Conservation (phyloP, 106 monocot genomes). For the Platanthera zijinensis region DNA sequence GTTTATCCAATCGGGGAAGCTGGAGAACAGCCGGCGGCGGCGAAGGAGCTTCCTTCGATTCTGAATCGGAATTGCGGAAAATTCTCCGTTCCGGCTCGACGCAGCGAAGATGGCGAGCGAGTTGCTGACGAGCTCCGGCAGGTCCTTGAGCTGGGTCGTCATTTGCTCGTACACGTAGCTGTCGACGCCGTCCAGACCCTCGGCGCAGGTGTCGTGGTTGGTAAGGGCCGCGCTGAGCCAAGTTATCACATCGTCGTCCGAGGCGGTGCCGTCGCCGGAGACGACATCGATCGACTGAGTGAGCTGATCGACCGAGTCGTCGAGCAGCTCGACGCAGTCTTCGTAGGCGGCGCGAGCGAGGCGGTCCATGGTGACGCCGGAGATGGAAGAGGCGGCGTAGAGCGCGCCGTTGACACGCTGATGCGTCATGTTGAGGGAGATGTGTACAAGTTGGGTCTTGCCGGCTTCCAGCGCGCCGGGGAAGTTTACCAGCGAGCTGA, state of each 20-base stretch:
- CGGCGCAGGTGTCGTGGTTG: slow-evolving; percentile 80
- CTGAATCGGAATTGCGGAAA: slow-evolving; percentile 57
- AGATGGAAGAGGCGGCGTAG: slow-evolving; percentile 44
- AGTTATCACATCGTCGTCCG: slow-evolving; percentile 60
- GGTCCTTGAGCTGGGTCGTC: slow-evolving; percentile 33
- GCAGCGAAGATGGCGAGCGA: slow-evolving; percentile 65
- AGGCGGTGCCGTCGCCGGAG: slow-evolving; percentile 3
- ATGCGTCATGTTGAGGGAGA: slow-evolving; percentile 81
- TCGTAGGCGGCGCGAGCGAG: slow-evolving; percentile 54
- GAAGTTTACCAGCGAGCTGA: slow-evolving; percentile 52
- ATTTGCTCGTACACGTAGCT: slow-evolving; percentile 40
- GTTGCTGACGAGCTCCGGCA: slow-evolving; percentile 68
- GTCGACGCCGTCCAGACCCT: slow-evolving; percentile 41
- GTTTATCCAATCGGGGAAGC: slow-evolving; percentile 56
- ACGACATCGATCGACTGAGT: slow-evolving; percentile 38
- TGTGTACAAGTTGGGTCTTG: slow-evolving; percentile 52
- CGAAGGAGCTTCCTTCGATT: slow-evolving; percentile 19
- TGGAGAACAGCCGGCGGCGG: neutral
- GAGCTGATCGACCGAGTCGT: slow-evolving; percentile 52
- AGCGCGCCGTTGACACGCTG: slow-evolving; percentile 46
- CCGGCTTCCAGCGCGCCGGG: slow-evolving; percentile 44
- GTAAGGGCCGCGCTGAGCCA: slow-evolving; percentile 84
- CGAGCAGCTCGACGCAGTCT: slow-evolving; percentile 88
- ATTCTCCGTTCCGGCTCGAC: slow-evolving; percentile 37
- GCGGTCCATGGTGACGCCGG: slow-evolving; percentile 33